Evolutionary conservation across 768 basidiomycete genomes (phyloP).

Genomic region (Suillus fuscotomentosus): DNA sequence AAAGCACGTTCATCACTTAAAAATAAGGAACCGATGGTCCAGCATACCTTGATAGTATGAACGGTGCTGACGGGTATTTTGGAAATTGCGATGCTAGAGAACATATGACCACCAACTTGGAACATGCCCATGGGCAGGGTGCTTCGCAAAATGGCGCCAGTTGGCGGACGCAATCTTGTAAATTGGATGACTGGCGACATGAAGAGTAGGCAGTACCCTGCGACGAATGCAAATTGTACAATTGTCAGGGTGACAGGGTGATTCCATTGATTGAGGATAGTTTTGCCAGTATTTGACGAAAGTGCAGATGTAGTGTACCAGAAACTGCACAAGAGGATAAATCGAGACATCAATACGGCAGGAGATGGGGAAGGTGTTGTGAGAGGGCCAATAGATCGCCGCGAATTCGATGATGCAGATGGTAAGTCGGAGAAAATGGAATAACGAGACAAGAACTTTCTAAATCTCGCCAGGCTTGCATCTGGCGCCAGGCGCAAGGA

Average conservation of each 20-base stretch:
- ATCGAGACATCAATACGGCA: slow-evolving; percentile 40
- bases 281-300: slow-evolving; percentile 95
- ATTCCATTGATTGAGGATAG: slow-evolving; percentile 87
- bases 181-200: slow-evolving; percentile 75
- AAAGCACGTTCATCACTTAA: slow-evolving; percentile 5
- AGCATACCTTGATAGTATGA: slow-evolving; percentile 93
- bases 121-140: slow-evolving; percentile 97
- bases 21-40: not conserved
- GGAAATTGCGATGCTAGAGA: slow-evolving; percentile 96
- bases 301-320: slow-evolving; percentile 96
- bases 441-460: slow-evolving; percentile 17
- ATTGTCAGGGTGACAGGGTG: slow-evolving; percentile 98
- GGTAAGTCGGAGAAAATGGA: slow-evolving; percentile 12
- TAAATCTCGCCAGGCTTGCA: slow-evolving; percentile 15
- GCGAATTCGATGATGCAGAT: slow-evolving; percentile 24
- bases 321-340: slow-evolving; percentile 79
- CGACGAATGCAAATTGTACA: slow-evolving; percentile 95
- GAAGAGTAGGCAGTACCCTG: slow-evolving; percentile 79
- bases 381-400: slow-evolving; percentile 21
- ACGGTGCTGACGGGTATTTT: slow-evolving; percentile 96
- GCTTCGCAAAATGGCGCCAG: slow-evolving; percentile 64
- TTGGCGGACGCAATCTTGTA: slow-evolving; percentile 68
- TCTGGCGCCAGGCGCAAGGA: slow-evolving; percentile 11
- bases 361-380: slow-evolving; percentile 15
- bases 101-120: slow-evolving; percentile 97